Evolutionary conservation across 352 stramenopile species (phyloP).

Genomic region (Peronospora tabacina): DNA sequence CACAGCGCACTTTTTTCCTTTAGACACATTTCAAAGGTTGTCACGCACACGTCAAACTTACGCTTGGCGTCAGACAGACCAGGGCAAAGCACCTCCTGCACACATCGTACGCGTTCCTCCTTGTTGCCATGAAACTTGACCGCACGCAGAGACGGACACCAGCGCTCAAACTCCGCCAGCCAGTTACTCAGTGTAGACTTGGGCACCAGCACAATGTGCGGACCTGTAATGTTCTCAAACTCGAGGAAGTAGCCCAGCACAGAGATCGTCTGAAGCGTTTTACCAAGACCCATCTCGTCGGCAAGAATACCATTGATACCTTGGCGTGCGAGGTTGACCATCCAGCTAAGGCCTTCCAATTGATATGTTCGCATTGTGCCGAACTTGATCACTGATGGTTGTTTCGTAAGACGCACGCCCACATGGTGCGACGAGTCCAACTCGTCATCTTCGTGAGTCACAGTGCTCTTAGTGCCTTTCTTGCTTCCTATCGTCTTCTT

Average conservation of each 20-base stretch:
- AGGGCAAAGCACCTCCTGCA: slow-evolving; percentile 86
- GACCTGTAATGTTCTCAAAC: slow-evolving; percentile 80
- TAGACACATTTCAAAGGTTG: slow-evolving; percentile 95
- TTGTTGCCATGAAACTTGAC: slow-evolving; percentile 92
- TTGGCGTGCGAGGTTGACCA: slow-evolving; percentile 98
- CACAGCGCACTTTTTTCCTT: slow-evolving; percentile 85
- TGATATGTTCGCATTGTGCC: slow-evolving; percentile 97
- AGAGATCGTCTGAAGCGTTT: slow-evolving; percentile 93
- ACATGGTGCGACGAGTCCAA: slow-evolving; percentile 63
- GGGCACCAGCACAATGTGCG: slow-evolving; percentile 92
- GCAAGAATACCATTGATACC: slow-evolving; percentile 98
- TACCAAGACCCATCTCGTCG: slow-evolving; percentile 97
- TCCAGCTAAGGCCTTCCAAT: slow-evolving; percentile 96
- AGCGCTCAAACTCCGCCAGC: slow-evolving; percentile 89
- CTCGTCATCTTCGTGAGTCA: slow-evolving; percentile 74
- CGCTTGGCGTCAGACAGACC: slow-evolving; percentile 85
- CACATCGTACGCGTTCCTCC: slow-evolving; percentile 75
- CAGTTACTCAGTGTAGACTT: slow-evolving; percentile 92
- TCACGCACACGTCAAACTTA: slow-evolving; percentile 95
- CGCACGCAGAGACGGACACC: slow-evolving; percentile 86
- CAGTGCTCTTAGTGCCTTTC: slow-evolving; percentile 81
- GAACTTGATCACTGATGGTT: slow-evolving; percentile 89
- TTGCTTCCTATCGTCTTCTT: slow-evolving; percentile 48
- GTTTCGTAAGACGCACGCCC: slow-evolving; percentile 87
- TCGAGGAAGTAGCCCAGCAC: slow-evolving; percentile 80